Base-by-base conservation (phyloP, 1,284 basidiomycete species). In the Boletus albobrunnescens region DNA sequence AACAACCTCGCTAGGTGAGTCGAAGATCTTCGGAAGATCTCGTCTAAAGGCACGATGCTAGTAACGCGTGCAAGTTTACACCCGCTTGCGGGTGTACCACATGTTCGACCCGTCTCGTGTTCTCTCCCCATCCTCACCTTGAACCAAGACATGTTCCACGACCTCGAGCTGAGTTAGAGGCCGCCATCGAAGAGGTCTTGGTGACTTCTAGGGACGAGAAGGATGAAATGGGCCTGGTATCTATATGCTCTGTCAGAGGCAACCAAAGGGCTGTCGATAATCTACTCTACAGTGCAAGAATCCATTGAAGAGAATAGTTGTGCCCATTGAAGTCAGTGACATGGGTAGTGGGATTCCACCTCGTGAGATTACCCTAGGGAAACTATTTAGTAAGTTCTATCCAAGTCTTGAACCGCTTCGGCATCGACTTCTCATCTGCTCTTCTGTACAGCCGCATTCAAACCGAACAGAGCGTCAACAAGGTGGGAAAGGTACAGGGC, bases 401-500 rank as follows among this genome's bases (percentile, higher is more conserved):
- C n/a, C n/a, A n/a, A n/a, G n/a, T n/a, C n/a, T n/a, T n/a, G n/a
- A n/a, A n/a, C n/a, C n/a, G n/a, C n/a, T n/a, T n/a, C n/a, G n/a
- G n/a, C n/a, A n/a, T n/a, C n/a, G 42, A 41, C 39, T 30, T 46
- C 23, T 37, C 41, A 31, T 41, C 6, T 28, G 16, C 16, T 46
- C 37, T n/a, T 35, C 38, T 24, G 11, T 27, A 14, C 51, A 84
- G 82, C 81, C 49, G 81, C 83, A 6, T 87, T 56, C 86, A 89
- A 65, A 89, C 87, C 3, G 84, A 89, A 60, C 79, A 82, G 63
- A 91, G 7, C 76, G 87, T 49, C 77, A 83, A 57, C 92, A 94
- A 71, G 87, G 88, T 51, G 90, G 88, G 9, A 93, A 93, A 69
- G 91, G 91, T 3, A 91, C 88, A 0, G 91, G 91, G 3, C 71